Evolutionary conservation across 2,329 filamentous ascomycete species (phyloP), one percentile per base, ranked within the genome.

Genomic region (Botrytis tulipae): DNA sequence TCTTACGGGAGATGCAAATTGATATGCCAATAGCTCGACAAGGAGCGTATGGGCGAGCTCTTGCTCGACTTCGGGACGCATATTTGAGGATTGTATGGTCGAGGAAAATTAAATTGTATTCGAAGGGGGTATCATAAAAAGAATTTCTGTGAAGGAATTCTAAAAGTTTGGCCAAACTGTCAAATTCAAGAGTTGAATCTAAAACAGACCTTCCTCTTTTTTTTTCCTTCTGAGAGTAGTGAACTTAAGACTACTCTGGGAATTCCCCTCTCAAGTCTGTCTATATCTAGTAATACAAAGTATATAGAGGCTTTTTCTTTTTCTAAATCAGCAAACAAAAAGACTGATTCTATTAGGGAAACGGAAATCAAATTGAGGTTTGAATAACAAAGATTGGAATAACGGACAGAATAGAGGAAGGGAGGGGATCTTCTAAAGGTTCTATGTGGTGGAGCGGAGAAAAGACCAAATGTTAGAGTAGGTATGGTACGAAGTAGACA

Each of bases 11-110:
- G 95, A 98, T 80, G 96, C 96, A 84, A 99, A 99, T 83, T 99
- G 96, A 85, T 98, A 99, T 87, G 96, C 96, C 79, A 99, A 91
- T 77, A 99, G 93, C 91, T 99, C 96, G 78, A 99, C 93, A 82
- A 99, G 93, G 85, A 99, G 90, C 79, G 95, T 98, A 85, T 99
- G 95, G 82, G 96, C 93, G 84, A 99, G 93, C 88, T 99, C 96
- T 86, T 99, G 96, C 91, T 99, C 95, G 84, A 98, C 88, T 90
- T 99, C 96, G 84, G 96, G 96, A 87, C 93, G 93, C 95, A 98
- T 98, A 80, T 81, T 91, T 86, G 80, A 73, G 71, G 65, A 74
- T 37, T 80, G 78, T 78, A 74, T 51, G 73, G 78, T 80, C 77
- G 77, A 65, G 67, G n/a, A 65, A 46, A 67, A 78, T 77, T 76